A percentile compares a stretch with the other conserved stretches of the same genome.
These are phyloP conservation scores for Cucumis cinereus DNA, from an alignment of 306 rosid species.

Conservation along the genomic window DNA sequence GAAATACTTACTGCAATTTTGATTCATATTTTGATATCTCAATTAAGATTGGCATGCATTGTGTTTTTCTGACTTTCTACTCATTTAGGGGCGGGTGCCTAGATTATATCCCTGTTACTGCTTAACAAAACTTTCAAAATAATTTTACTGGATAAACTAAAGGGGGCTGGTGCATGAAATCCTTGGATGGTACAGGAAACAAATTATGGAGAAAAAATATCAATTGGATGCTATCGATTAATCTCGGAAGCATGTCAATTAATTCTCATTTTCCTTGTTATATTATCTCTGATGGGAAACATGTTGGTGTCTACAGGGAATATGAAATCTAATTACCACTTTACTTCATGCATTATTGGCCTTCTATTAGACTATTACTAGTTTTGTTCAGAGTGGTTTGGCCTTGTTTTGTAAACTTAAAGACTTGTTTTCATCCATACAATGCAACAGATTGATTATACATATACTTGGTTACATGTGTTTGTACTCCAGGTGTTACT, in stretches of 20 bases:
- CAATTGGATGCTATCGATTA: background rate
- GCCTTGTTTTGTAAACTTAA: background rate
- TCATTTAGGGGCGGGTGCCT: background rate
- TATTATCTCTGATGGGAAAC: too few relatives aligned
- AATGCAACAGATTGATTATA: background rate
- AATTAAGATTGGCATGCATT: background rate
- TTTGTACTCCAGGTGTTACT: conserved; percentile 38
- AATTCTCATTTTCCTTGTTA: background rate
- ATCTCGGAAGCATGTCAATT: background rate
- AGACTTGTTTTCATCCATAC: background rate
- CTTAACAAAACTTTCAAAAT: background rate
- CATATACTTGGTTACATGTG: background rate
- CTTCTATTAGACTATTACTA: background rate
- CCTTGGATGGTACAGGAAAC: background rate
- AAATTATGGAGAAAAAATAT: background rate
- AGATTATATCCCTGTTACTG: background rate
- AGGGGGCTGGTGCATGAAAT: background rate
- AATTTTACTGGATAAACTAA: background rate
- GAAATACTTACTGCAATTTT: background rate
- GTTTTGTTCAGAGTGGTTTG: background rate
- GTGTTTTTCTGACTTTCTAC: background rate
- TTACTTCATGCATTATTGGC: background rate
- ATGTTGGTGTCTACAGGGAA: background rate
- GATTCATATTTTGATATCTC: background rate
- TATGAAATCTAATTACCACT: background rate